phyloP scores from a whole-genome alignment of 1,139 yeast species.

The Blastobotrys buckinghamii region DNA sequence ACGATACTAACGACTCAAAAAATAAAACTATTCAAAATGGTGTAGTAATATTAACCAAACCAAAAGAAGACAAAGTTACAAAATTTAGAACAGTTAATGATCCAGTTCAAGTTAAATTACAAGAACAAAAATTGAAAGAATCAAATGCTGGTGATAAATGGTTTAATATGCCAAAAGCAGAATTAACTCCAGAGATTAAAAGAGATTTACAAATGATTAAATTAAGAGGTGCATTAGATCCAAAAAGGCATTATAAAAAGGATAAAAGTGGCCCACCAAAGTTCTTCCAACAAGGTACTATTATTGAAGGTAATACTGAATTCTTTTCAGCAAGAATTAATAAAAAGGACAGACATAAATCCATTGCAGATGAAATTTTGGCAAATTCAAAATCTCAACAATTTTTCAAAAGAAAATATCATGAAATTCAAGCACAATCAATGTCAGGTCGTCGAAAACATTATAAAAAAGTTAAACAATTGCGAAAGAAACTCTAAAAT shows the following conservation, averaged over 20 bases:
- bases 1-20: background rate
- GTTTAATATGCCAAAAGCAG: slow-evolving; percentile 81
- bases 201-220: slow-evolving; percentile 74
- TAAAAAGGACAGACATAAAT: slow-evolving; percentile 66
- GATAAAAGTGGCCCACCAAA: slow-evolving; percentile 79
- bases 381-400: slow-evolving; percentile 62
- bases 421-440: slow-evolving; percentile 68
- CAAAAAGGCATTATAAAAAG: slow-evolving; percentile 90
- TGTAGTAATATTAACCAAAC: slow-evolving; percentile 2
- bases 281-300: slow-evolving; percentile 82
- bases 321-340: slow-evolving; percentile 65
- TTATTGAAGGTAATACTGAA: slow-evolving; percentile 76
- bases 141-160: slow-evolving; percentile 55
- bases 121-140: slow-evolving; percentile 25
- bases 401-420: slow-evolving; percentile 80
- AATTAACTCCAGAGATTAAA: slow-evolving; percentile 64
- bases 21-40: slow-evolving; percentile 3
- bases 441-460: slow-evolving; percentile 71
- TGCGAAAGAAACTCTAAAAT: slow-evolving; percentile 43
- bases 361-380: slow-evolving; percentile 77
- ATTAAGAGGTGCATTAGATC: slow-evolving; percentile 88
- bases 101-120: slow-evolving; percentile 38
- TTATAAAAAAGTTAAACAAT: slow-evolving; percentile 59
- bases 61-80: background rate
- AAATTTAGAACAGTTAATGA: slow-evolving; percentile 41